Percentiles rank a stretch among this genome's conserved stretches.
Evolutionary conservation across 306 rosid genomes (phyloP).

Genomic region (Lotus japonicus): DNA sequence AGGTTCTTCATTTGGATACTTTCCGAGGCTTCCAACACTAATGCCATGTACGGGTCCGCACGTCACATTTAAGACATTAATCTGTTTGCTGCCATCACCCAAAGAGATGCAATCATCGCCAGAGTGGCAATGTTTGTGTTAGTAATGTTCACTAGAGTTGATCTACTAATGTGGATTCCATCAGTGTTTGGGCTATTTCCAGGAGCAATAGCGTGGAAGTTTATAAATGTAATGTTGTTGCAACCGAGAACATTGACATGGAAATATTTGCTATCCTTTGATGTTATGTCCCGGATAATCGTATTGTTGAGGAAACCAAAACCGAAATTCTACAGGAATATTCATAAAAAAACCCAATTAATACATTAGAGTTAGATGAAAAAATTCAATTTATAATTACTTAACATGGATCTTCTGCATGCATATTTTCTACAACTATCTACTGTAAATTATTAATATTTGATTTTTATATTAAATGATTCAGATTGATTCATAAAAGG

Average conservation of each 20-base stretch:
- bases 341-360: not conserved
- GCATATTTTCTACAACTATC: too few species aligned
- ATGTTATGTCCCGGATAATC: conserved; percentile 1
- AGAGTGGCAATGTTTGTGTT: conserved; percentile 21
- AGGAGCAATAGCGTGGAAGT: conserved; percentile 18
- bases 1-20: conserved; percentile 9
- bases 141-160: conserved; percentile 19
- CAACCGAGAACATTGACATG: conserved; percentile 27
- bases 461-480: too few species aligned
- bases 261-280: conserved; percentile 26
- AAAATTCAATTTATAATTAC: not conserved
- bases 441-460: too few species aligned
- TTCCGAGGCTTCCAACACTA: conserved; percentile 39
- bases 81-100: conserved; percentile 24
- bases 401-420: too few species aligned
- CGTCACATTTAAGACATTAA: not conserved
- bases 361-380: not conserved
- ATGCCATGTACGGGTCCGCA: conserved; percentile 45
- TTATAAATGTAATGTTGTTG: conserved; percentile 15
- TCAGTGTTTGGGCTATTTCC: conserved; percentile 28
- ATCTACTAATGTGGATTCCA: conserved; percentile 37
- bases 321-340: conserved; percentile 3
- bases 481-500: too few species aligned
- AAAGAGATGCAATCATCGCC: conserved; percentile 22
- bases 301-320: conserved; percentile 30